phyloP scores from a whole-genome alignment of 805 yeast genomes.

The Isabelozyma pseudorhagii region DNA sequence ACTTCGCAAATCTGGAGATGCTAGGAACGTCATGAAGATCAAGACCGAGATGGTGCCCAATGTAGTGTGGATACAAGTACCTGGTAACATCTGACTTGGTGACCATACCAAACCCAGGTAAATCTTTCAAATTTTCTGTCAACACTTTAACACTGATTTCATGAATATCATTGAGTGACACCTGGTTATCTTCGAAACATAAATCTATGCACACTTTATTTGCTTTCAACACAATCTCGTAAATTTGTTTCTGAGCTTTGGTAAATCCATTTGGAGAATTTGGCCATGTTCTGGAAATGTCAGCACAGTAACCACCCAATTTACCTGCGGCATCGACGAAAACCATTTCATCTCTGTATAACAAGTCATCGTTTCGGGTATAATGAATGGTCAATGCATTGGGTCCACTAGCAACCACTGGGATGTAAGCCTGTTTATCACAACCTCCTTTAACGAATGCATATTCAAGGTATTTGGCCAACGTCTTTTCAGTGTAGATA shows the following conservation, averaged over 20 bases:
- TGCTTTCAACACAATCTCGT: conserved; percentile 83
- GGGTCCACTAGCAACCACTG: conserved; percentile 93
- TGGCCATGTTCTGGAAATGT: conserved; percentile 97
- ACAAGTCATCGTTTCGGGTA: conserved; percentile 83
- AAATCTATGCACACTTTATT: conserved; percentile 72
- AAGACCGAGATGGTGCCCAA: conserved; percentile 92
- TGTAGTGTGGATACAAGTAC: conserved; percentile 80
- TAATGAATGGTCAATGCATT: conserved; percentile 92
- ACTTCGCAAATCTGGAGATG: conserved; percentile 50
- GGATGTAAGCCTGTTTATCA: conserved; percentile 84
- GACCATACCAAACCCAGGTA: conserved; percentile 59
- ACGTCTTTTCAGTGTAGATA: conserved; percentile 69
- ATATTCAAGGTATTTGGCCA: conserved; percentile 79
- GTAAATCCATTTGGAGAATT: conserved; percentile 66
- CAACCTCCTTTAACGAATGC: conserved; percentile 85
- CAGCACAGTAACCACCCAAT: conserved; percentile 91
- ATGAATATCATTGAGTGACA: conserved; percentile 74
- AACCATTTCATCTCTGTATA: conserved; percentile 76
- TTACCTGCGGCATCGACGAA: conserved; percentile 95
- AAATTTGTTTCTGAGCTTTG: conserved; percentile 77
- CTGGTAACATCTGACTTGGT: conserved; percentile 51
- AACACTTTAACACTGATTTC: conserved; percentile 58
- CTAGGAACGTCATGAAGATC: conserved; percentile 85
- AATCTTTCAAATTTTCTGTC: conserved; percentile 62
- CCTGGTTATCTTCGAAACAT: conserved; percentile 52